Evolutionary conservation across 345 rosid species (phyloP).

Genomic region (Moricandia moricandioides): DNA sequence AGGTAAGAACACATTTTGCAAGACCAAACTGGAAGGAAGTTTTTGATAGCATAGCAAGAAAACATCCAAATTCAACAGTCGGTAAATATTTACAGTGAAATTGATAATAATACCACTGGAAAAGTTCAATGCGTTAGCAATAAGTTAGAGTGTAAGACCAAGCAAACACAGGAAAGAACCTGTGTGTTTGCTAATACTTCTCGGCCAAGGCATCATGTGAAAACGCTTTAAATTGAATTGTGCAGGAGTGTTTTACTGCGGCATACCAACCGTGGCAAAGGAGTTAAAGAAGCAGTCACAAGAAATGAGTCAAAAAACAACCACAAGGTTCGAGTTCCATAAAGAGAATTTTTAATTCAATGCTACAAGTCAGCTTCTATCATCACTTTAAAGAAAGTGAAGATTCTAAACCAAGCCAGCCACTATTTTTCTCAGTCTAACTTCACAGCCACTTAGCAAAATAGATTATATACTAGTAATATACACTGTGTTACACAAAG

Average conservation of each 20-base stretch:
- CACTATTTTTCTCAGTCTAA: conserved; percentile 31
- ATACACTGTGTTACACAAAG: conserved; percentile 8
- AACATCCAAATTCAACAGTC: conserved; percentile 75
- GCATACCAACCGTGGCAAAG: conserved; percentile 81
- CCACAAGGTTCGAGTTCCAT: conserved; percentile 85
- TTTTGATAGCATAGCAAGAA: conserved; percentile 66
- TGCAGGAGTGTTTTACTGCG: conserved; percentile 96
- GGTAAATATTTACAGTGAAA: conserved; percentile 50
- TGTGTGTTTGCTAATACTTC: neutral
- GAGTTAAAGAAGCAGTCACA: conserved; percentile 71
- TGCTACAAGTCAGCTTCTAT: conserved; percentile 21
- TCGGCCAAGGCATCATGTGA: neutral
- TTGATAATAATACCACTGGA: no score
- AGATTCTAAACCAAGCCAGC: conserved; percentile 15
- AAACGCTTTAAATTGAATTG: neutral
- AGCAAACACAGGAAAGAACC: neutral
- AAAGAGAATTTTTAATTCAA: conserved; percentile 73
- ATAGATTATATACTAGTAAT: conserved; percentile 10
- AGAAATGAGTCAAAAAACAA: conserved; percentile 69
- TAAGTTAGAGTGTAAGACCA: neutral
- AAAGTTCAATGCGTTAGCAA: no score
- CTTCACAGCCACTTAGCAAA: conserved; percentile 26
- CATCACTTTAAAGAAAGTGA: conserved; percentile 26
- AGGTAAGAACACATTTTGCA: conserved; percentile 97
- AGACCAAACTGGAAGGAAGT: conserved; percentile 97